Evolutionary conservation across 2,329 filamentous ascomycete genomes (phyloP).

Genomic region (Fusarium poae): DNA sequence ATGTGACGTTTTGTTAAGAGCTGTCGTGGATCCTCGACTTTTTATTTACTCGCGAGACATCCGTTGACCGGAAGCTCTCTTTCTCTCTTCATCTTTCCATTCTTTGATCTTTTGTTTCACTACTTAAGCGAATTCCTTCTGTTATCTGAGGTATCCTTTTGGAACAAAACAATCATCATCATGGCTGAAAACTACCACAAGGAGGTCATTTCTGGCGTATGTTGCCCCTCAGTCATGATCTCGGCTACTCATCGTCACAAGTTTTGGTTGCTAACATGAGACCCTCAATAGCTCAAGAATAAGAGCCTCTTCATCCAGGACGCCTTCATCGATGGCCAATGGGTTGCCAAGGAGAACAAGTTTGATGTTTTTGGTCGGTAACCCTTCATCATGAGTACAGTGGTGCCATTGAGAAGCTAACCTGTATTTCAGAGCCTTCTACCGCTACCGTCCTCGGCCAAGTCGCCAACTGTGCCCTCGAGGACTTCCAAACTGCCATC

Average conservation of each 20-base stretch:
- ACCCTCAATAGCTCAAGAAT: constrained; percentile 44
- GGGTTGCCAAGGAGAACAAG: constrained; percentile 49
- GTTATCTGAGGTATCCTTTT: background rate
- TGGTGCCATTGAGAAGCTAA: constrained; percentile 13
- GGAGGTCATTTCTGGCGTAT: constrained; percentile 46
- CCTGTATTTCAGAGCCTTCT: constrained; percentile 40
- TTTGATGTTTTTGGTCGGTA: constrained; percentile 49
- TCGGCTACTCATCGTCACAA: constrained; percentile 2
- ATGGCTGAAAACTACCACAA: constrained; percentile 50
- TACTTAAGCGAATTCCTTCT: constrained; percentile 18
- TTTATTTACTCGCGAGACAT: constrained; percentile 26
- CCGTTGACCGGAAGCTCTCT: constrained; percentile 17
- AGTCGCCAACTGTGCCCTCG: constrained; percentile 48
- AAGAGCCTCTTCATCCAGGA: constrained; percentile 49
- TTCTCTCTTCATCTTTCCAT: background rate
- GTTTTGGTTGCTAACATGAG: constrained; percentile 26
- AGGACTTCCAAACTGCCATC: constrained; percentile 48
- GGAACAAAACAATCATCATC: constrained; percentile 24
- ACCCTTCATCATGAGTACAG: constrained; percentile 1
- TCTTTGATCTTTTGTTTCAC: constrained; percentile 6
- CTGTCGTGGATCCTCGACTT: constrained; percentile 33
- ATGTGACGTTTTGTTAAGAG: constrained; percentile 45
- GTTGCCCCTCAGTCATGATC: constrained; percentile 43
- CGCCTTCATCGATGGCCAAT: constrained; percentile 49
- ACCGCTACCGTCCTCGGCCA: constrained; percentile 47